These are phyloP conservation scores for Rosa chinensis DNA, from an alignment of 306 rosid genomes.

Conservation along the genomic window DNA sequence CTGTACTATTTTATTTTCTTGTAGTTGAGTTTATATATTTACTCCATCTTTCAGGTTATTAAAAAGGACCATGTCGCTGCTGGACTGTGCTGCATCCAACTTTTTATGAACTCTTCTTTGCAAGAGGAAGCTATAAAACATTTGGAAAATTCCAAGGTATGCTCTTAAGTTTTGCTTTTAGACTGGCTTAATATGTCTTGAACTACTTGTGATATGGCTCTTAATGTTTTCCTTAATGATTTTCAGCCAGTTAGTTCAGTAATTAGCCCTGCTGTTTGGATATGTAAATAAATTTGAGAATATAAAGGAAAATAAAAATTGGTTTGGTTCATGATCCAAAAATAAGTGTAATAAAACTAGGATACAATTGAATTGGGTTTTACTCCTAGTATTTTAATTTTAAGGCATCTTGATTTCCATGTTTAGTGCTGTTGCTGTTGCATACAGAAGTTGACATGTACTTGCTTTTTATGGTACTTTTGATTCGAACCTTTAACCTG, in stretches of 20 bases:
- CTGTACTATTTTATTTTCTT: background rate
- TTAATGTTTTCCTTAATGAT: conserved; percentile 3
- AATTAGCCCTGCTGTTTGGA: conserved; percentile 1
- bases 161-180: conserved; percentile 7
- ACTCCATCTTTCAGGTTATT: conserved; percentile 57
- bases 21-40: conserved; percentile 14
- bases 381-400: background rate
- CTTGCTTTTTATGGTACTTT: background rate
- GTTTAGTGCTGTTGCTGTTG: background rate
- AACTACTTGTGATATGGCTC: background rate
- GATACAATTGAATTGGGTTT: background rate
- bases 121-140: conserved; percentile 94
- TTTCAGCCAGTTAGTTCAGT: background rate
- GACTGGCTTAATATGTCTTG: background rate
- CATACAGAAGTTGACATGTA: background rate
- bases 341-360: background rate
- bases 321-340: background rate
- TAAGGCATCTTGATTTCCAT: background rate
- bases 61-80: conserved; percentile 93
- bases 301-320: background rate
- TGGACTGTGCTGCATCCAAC: conserved; percentile 96
- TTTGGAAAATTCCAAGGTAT: conserved; percentile 95
- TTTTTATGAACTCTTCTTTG: conserved; percentile 79
- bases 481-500: background rate
- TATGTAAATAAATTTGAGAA: conserved; percentile 1